A percentile compares a stretch with the other conserved stretches of the same genome.
Conservation (phyloP, 768 basidiomycete species). For the Boletus barrowsii region DNA sequence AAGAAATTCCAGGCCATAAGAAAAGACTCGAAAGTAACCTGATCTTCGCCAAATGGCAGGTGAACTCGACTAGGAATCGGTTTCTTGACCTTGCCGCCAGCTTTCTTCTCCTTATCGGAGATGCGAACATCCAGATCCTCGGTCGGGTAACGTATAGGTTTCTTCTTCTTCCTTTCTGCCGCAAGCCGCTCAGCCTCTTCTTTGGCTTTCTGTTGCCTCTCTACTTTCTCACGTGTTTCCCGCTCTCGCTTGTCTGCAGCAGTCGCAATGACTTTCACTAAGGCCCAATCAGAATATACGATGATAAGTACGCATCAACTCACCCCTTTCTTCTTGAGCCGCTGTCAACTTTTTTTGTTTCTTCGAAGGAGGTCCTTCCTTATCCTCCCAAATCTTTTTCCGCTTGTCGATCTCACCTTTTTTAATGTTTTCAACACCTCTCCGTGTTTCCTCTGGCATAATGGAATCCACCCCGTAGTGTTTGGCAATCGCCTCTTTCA, state of each 20-base stretch:
- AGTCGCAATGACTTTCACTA: constrained; percentile 31
- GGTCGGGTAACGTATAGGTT: constrained; percentile 86
- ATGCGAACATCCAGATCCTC: constrained; percentile 86
- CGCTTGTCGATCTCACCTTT: constrained; percentile 90
- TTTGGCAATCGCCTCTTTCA: constrained; percentile 80
- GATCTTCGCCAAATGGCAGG: constrained; percentile 66
- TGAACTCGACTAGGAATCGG: constrained; percentile 60
- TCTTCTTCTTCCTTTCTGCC: constrained; percentile 84
- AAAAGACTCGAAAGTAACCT: constrained; percentile 75
- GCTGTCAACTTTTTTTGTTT: constrained; percentile 77
- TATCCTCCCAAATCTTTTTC: constrained; percentile 88
- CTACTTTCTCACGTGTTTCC: constrained; percentile 67
- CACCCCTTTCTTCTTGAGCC: constrained; percentile 75
- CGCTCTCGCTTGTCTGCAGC: constrained; percentile 63
- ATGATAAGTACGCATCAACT: constrained; percentile 3
- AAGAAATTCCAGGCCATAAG: constrained; percentile 94
- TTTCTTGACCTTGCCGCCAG: constrained; percentile 64
- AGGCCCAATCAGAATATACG: constrained; percentile 10
- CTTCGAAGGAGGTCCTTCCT: constrained; percentile 77
- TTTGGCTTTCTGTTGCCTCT: constrained; percentile 60
- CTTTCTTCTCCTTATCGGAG: constrained; percentile 79
- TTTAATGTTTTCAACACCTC: constrained; percentile 74
- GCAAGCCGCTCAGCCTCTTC: constrained; percentile 71
- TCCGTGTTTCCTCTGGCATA: constrained; percentile 83
- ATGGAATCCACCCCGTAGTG: constrained; percentile 81